These are phyloP conservation scores for Aleurites moluccanus DNA, from an alignment of 441 rosid genomes.

Conservation along the genomic window DNA sequence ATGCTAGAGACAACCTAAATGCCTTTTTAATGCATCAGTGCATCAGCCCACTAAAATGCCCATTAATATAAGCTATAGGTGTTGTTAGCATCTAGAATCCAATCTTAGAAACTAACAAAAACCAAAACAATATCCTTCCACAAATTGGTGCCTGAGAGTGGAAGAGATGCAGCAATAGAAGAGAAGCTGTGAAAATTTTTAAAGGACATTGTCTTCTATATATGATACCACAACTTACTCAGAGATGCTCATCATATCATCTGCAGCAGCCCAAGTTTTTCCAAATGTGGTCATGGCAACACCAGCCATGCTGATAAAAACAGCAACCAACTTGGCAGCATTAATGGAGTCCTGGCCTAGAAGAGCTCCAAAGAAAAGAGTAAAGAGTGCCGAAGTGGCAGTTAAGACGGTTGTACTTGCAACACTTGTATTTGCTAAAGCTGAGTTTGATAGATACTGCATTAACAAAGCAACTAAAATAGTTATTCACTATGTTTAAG, in stretches of 20 bases:
- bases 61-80: background rate
- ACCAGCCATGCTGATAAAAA: constrained; percentile 61
- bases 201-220: background rate
- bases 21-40: background rate
- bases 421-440: constrained; percentile 67
- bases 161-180: background rate
- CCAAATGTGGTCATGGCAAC: constrained; percentile 69
- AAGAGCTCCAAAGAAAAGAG: constrained; percentile 63
- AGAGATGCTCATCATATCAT: constrained; percentile 40
- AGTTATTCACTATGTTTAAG: background rate
- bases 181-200: background rate
- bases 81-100: background rate
- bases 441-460: constrained; percentile 61
- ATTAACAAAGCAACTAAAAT: constrained; percentile 22
- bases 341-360: constrained; percentile 57
- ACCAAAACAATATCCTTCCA: background rate
- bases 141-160: background rate
- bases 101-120: background rate
- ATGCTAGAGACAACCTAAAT: background rate
- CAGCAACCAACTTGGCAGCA: constrained; percentile 53
- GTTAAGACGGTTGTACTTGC: constrained; percentile 66
- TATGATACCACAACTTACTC: constrained; percentile 38
- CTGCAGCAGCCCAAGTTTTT: constrained; percentile 59
- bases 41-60: background rate
- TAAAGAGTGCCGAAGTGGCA: constrained; percentile 65